Percentiles rank a stretch among this genome's conserved stretches.
These are phyloP conservation scores for Aspergillus udagawae DNA, from an alignment of 2,329 filamentous ascomycete species.

Conservation along the genomic window DNA sequence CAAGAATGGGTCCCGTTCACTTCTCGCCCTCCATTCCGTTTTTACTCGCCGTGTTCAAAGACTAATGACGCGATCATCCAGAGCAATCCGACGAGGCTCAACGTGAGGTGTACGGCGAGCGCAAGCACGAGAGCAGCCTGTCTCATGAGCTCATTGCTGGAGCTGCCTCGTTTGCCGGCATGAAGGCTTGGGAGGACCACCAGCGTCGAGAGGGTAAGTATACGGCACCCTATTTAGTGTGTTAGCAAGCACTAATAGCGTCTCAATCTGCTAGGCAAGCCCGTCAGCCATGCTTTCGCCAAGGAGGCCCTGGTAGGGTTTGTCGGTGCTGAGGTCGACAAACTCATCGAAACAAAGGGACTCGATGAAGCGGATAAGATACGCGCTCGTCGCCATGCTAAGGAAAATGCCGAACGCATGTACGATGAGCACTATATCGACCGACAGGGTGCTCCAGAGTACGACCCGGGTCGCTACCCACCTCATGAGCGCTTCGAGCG, in stretches of 20 bases:
- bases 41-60: neutral
- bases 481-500: conserved; percentile 28
- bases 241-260: neutral
- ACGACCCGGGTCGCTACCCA: conserved; percentile 46
- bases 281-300: conserved; percentile 68
- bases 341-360: conserved; percentile 69
- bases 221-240: neutral
- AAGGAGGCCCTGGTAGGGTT: conserved; percentile 73
- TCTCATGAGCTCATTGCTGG: conserved; percentile 72
- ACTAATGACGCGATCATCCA: conserved; percentile 18
- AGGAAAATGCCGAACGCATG: conserved; percentile 55
- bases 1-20: neutral
- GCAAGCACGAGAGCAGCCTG: conserved; percentile 58
- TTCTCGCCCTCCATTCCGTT: neutral
- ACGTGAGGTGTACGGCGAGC: conserved; percentile 51
- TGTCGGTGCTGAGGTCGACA: conserved; percentile 71
- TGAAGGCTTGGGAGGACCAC: conserved; percentile 74
- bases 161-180: conserved; percentile 72
- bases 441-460: conserved; percentile 45
- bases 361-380: conserved; percentile 56
- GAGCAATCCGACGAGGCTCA: conserved; percentile 53
- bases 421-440: conserved; percentile 61
- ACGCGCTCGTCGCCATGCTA: conserved; percentile 57
- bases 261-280: conserved; percentile 52
- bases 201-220: conserved; percentile 64